phyloP scores from a whole-genome alignment of 345 rosid species.

The Moringa oleifera region DNA sequence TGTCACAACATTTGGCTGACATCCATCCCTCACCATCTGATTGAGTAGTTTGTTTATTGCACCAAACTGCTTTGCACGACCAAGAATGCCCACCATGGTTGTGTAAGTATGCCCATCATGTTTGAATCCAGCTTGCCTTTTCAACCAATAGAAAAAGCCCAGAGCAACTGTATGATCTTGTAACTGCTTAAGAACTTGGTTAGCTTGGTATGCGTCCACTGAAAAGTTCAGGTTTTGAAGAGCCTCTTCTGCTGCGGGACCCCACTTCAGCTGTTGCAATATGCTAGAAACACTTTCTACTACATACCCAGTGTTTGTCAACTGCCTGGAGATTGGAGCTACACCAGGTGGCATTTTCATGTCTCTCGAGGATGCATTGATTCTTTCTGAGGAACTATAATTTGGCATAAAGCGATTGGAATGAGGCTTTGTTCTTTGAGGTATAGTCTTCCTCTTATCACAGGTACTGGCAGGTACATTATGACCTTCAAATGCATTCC shows the following conservation, averaged over 20 bases:
- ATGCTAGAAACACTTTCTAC: conserved; percentile 56
- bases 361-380: conserved; percentile 36
- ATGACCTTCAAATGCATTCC: conserved; percentile 25
- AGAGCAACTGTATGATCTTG: conserved; percentile 75
- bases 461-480: conserved; percentile 17
- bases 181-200: conserved; percentile 81
- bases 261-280: conserved; percentile 59
- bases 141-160: conserved; percentile 82
- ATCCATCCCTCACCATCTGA: conserved; percentile 78
- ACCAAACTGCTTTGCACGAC: conserved; percentile 75
- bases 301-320: conserved; percentile 24
- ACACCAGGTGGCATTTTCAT: conserved; percentile 30
- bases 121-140: conserved; percentile 58
- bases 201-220: conserved; percentile 81
- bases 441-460: conserved; percentile 41
- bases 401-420: conserved; percentile 31
- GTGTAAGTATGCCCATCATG: conserved; percentile 94
- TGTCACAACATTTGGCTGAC: conserved; percentile 84
- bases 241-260: conserved; percentile 68
- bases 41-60: conserved; percentile 62
- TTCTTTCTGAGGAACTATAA: conserved; percentile 30
- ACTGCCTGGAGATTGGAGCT: conserved; percentile 39
- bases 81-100: conserved; percentile 92
- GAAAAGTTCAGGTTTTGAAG: conserved; percentile 43
- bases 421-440: conserved; percentile 35